These are phyloP conservation scores for Volvox carteri DNA, from an alignment of 163 green algal species.

Conservation along the genomic window DNA sequence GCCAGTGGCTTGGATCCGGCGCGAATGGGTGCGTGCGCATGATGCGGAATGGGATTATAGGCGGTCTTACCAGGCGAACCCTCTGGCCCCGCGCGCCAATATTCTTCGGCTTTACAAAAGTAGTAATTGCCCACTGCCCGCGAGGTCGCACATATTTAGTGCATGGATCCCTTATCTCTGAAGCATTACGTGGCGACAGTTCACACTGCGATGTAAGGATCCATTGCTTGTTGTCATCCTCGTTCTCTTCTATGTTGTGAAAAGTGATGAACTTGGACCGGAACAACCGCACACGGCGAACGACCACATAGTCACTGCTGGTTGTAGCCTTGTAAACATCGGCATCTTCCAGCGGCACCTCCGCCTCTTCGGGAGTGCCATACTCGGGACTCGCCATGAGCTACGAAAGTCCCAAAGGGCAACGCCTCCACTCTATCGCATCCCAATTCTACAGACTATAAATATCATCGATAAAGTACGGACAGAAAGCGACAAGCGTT, in stretches of 20 bases:
- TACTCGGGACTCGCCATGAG: conserved; percentile 20
- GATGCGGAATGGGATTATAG: conserved; percentile 47
- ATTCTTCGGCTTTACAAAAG: conserved; percentile 46
- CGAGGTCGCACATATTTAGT: conserved; percentile 58
- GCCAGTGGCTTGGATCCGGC: too few species aligned
- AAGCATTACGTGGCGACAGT: conserved; percentile 58
- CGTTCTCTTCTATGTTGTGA: conserved; percentile 57
- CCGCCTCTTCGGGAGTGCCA: conserved; percentile 1
- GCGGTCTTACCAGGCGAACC: conserved; percentile 14
- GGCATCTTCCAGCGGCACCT: conserved; percentile 44
- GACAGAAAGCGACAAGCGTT: not conserved
- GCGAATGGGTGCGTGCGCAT: too few species aligned
- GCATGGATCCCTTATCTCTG: conserved; percentile 57
- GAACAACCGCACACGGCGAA: conserved; percentile 58
- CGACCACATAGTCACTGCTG: conserved; percentile 62
- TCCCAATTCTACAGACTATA: not conserved
- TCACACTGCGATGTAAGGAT: conserved; percentile 61
- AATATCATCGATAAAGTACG: too few species aligned
- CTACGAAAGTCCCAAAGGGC: not conserved
- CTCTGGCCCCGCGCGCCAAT: not conserved
- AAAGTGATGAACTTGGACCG: conserved; percentile 53
- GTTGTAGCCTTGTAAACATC: conserved; percentile 67
- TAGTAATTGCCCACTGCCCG: conserved; percentile 65
- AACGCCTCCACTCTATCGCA: not conserved
- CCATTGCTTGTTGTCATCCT: conserved; percentile 66